Base-by-base conservation (phyloP, 2,329 filamentous ascomycete genomes). In the Fusarium tupiense region DNA sequence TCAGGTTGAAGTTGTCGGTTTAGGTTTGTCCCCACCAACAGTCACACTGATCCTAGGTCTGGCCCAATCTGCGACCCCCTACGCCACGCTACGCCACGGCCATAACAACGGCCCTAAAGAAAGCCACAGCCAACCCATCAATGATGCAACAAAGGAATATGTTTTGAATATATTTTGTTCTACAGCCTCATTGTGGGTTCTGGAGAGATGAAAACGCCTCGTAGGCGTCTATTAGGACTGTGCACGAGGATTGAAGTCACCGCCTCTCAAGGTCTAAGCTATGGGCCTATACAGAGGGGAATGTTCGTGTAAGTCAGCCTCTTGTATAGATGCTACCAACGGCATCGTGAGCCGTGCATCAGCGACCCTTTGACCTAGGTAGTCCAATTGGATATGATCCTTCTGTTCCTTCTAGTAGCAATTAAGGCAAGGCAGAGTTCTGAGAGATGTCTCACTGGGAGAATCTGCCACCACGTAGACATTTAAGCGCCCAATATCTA, bases 61-160 rank as follows among this genome's bases (percentile, higher is more conserved):
- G 76, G 76, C 77, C 78, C 56, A 61, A 78, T 78, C 72, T 80
- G 74, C 76, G 71, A 78, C 78, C 78, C 47, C 65, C 65, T 64
- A 69, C 67, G 64, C 67, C 65, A 69, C 65, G 50, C 67, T 69
- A 64, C 67, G 72, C 71, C 71, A 74, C 56, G 61, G 61, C 67
- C 72, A 72, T 57, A 38, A 64, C 46, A 61, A 66, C 64, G 71
- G 63, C 61, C 71, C 65, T 73, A 47, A 59, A 65, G 41, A 50
- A 69, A 72, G 71, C 71, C 70, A 73, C 35, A 64, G 46, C 71
- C 71, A 73, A 56, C 60, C 24, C 44, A 63, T 63, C 44, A 43
- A 67, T n/a, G 43, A 40, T 46, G 57, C 54, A 65, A 66, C 44
- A 58, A 44, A 56, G 37, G 33, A 26, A 67, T 44, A 68, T 58